Percentiles rank a stretch among this genome's conserved stretches.
Evolutionary conservation across 768 basidiomycete species (phyloP).

Genomic region (Ramaria rubella): DNA sequence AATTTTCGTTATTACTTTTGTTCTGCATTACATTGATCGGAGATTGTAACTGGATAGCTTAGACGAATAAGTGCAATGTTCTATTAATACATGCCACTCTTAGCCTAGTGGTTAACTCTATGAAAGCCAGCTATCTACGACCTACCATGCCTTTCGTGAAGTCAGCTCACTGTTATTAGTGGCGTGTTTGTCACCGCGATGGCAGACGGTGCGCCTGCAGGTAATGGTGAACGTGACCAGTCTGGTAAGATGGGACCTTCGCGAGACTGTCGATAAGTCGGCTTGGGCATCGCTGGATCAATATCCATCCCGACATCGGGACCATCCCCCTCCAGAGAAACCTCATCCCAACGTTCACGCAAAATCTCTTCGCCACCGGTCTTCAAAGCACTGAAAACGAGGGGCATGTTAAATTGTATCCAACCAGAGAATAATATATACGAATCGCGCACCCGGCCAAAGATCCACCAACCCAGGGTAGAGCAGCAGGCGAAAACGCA

Average conservation of each 20-base stretch:
- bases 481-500: slow-evolving; percentile 70
- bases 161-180: background rate
- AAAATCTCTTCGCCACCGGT: slow-evolving; percentile 77
- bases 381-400: slow-evolving; percentile 62
- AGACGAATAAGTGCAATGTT: background rate
- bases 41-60: background rate
- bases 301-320: slow-evolving; percentile 16
- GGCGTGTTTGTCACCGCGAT: slow-evolving; percentile 10
- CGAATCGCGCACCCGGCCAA: slow-evolving; percentile 67
- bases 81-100: background rate
- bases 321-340: slow-evolving; percentile 28
- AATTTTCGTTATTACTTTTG: background rate
- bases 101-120: too few relatives aligned
- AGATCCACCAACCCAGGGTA: slow-evolving; percentile 93
- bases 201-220: slow-evolving; percentile 60
- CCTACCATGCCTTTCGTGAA: background rate
- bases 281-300: slow-evolving; percentile 15
- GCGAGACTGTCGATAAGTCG: slow-evolving; percentile 3
- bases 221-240: slow-evolving; percentile 67
- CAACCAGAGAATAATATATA: background rate
- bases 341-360: slow-evolving; percentile 84
- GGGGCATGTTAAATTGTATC: background rate
- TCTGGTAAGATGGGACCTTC: slow-evolving; percentile 54
- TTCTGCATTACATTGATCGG: background rate
- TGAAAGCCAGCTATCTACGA: background rate